A percentile compares a stretch with the other conserved stretches of the same genome.
Conservation (phyloP, 805 yeast genomes). For the Candida verbasci region DNA sequence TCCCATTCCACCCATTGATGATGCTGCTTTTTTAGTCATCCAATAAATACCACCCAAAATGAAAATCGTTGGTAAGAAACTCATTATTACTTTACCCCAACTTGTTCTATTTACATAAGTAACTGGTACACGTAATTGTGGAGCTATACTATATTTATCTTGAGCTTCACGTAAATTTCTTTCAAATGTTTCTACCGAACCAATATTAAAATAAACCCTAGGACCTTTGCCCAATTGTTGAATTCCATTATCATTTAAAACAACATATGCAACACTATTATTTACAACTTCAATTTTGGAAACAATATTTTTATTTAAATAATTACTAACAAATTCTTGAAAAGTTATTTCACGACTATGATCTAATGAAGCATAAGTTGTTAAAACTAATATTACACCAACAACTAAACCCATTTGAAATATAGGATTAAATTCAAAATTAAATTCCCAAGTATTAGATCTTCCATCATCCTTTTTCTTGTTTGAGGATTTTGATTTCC, state of each 20-base stretch:
- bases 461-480: slow-evolving; percentile 8
- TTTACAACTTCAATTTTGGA: slow-evolving; percentile 71
- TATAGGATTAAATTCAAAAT: slow-evolving; percentile 19
- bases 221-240: slow-evolving; percentile 22
- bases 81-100: slow-evolving; percentile 56
- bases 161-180: slow-evolving; percentile 72
- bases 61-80: slow-evolving; percentile 83
- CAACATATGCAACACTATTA: slow-evolving; percentile 68
- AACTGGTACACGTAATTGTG: slow-evolving; percentile 72
- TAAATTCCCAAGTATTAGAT: slow-evolving; percentile 14
- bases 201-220: slow-evolving; percentile 61
- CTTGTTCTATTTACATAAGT: slow-evolving; percentile 71
- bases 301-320: slow-evolving; percentile 75
- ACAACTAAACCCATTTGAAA: slow-evolving; percentile 30
- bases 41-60: slow-evolving; percentile 87
- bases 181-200: slow-evolving; percentile 87
- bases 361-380: slow-evolving; percentile 9
- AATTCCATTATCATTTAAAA: slow-evolving; percentile 54
- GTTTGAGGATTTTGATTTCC: slow-evolving; percentile 7
- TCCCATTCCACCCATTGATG: slow-evolving; percentile 70
- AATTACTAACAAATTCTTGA: slow-evolving; percentile 82
- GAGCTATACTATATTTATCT: slow-evolving; percentile 58
- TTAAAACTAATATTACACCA: slow-evolving; percentile 15
- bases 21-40: slow-evolving; percentile 59
- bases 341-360: slow-evolving; percentile 61